Conservation (phyloP, 305 asterid genomes). For the Fraxinus sp. region DNA sequence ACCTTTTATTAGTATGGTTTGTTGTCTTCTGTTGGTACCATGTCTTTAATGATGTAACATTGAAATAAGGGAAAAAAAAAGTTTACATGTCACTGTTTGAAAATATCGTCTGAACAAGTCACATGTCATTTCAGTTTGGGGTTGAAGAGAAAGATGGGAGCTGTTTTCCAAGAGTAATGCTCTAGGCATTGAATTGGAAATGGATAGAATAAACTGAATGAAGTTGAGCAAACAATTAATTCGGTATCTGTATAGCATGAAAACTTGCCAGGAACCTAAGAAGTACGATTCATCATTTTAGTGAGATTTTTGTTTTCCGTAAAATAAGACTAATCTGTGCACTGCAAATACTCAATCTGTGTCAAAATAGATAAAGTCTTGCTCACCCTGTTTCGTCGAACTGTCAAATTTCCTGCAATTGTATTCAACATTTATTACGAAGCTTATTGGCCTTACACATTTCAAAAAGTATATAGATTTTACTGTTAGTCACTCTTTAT, state of each 20-base stretch:
- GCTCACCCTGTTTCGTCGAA: not conserved
- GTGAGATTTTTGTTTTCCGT: not conserved
- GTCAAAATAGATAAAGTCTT: not conserved
- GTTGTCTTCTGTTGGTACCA: slow-evolving; percentile 5
- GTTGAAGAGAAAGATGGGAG: not conserved
- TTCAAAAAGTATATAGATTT: not conserved
- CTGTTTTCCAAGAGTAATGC: not conserved
- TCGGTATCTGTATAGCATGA: not conserved
- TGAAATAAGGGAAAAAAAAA: slow-evolving; percentile 8
- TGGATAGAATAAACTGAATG: not conserved
- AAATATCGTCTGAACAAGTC: slow-evolving; percentile 3
- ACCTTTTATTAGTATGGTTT: slow-evolving; percentile 12
- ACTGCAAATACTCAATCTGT: not conserved
- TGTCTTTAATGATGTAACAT: slow-evolving; percentile 1
- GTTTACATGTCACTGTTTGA: slow-evolving; percentile 17
- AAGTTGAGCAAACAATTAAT: not conserved
- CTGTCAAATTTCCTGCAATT: not conserved
- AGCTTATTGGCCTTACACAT: not conserved
- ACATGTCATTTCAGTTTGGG: not conserved
- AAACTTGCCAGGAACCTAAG: not conserved
- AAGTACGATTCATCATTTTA: not conserved
- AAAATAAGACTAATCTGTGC: not conserved
- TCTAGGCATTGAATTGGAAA: not conserved
- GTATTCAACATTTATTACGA: not conserved
- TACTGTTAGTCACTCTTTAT: not conserved